Percentiles rank a stretch among this genome's conserved stretches.
Evolutionary conservation across 2,329 filamentous ascomycete species (phyloP).

Genomic region (Diaporthe sp.): DNA sequence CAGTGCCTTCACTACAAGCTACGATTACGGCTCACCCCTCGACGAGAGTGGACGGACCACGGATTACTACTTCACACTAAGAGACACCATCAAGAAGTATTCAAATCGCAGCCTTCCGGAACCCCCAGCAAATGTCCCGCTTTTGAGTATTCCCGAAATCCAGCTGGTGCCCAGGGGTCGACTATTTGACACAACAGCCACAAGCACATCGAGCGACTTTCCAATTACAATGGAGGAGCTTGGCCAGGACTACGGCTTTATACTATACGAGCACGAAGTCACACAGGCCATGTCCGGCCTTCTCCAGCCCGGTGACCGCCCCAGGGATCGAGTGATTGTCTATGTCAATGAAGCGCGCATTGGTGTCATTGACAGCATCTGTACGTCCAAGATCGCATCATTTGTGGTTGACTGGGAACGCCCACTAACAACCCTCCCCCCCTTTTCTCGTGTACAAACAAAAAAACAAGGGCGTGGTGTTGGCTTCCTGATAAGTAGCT

Average conservation of each 20-base stretch:
- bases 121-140: conserved; percentile 51
- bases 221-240: conserved; percentile 62
- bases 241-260: conserved; percentile 59
- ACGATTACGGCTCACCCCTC: conserved; percentile 65
- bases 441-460: too few relatives aligned
- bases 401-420: not conserved
- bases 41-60: conserved; percentile 64
- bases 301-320: conserved; percentile 57
- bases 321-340: conserved; percentile 62
- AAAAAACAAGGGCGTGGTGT: too few relatives aligned
- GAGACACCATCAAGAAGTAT: conserved; percentile 56
- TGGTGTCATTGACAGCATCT: conserved; percentile 63
- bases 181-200: conserved; percentile 55
- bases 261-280: conserved; percentile 57
- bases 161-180: conserved; percentile 52
- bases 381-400: conserved; percentile 44
- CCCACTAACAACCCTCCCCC: not conserved
- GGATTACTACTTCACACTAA: conserved; percentile 57
- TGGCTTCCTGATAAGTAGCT: not conserved
- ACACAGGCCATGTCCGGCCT: conserved; percentile 48
- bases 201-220: conserved; percentile 43
- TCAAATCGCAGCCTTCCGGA: conserved; percentile 54
- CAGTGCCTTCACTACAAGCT: conserved; percentile 60
- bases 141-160: conserved; percentile 53
- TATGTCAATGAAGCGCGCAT: conserved; percentile 59